Percentiles rank a stretch among this genome's conserved stretches.
Evolutionary conservation across 352 stramenopile species (phyloP).

Genomic region (Phytophthora rubi): DNA sequence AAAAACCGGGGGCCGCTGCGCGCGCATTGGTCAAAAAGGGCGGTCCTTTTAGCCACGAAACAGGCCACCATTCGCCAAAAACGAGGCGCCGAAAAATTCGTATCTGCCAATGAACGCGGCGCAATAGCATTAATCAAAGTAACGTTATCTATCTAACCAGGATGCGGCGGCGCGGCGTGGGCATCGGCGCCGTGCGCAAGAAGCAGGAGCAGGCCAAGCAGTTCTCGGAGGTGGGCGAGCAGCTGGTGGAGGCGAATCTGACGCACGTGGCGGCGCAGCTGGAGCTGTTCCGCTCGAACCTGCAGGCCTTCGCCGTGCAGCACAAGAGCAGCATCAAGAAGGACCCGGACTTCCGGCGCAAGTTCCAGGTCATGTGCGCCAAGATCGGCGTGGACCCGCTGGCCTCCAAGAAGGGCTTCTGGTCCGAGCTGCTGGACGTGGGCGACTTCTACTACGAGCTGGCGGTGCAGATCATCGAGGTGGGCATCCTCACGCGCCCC

Average conservation of each 20-base stretch:
- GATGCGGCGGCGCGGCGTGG: constrained; percentile 76
- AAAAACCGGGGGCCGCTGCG: constrained; percentile 21
- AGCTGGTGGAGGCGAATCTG: constrained; percentile 84
- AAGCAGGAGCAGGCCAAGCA: constrained; percentile 89
- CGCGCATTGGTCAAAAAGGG: constrained; percentile 10
- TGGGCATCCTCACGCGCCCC: constrained; percentile 94
- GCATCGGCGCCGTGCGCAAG: constrained; percentile 88
- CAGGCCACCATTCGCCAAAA: constrained; percentile 61
- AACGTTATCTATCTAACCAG: constrained; percentile 6
- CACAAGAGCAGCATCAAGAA: constrained; percentile 96
- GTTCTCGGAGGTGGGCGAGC: constrained; percentile 84
- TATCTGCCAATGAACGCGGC: constrained; percentile 16
- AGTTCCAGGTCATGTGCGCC: constrained; percentile 96
- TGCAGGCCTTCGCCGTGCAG: constrained; percentile 94
- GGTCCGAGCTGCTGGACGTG: constrained; percentile 96
- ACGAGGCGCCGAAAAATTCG: constrained; percentile 3
- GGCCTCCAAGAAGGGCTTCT: constrained; percentile 98
- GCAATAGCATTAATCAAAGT: background rate
- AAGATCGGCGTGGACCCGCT: constrained; percentile 98
- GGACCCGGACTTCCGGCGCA: constrained; percentile 93
- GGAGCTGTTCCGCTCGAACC: constrained; percentile 90
- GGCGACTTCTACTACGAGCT: constrained; percentile 99
- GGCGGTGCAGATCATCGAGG: constrained; percentile 98
- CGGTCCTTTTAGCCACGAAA: constrained; percentile 56
- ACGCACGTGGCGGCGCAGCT: constrained; percentile 86